Percentiles rank a stretch among this genome's conserved stretches.
Evolutionary conservation across 345 rosid species (phyloP).

Genomic region (Leavenworthia alabamica): DNA sequence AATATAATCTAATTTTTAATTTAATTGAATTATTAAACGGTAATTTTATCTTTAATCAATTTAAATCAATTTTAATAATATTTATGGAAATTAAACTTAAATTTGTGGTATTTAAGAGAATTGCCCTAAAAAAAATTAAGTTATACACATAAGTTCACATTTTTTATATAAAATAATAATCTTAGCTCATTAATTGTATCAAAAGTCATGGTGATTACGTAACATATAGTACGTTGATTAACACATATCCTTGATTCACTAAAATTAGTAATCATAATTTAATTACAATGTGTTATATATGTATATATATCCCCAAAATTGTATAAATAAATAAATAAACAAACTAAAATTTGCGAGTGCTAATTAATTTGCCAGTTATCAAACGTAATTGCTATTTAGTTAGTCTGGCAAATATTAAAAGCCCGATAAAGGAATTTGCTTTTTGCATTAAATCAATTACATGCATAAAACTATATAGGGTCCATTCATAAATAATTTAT

Average conservation of each 20-base stretch:
- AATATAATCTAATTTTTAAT: no score
- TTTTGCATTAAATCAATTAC: conserved; percentile 10
- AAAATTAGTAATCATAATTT: neutral
- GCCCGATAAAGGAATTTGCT: neutral
- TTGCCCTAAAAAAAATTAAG: no score
- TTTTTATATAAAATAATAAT: neutral
- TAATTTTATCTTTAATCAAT: no score
- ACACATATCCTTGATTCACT: neutral
- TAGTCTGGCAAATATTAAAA: neutral
- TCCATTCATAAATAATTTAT: conserved; percentile 12
- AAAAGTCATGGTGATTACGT: neutral
- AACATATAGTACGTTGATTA: no score
- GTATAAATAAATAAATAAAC: no score
- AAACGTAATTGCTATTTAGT: neutral
- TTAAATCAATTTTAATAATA: no score
- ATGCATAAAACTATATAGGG: conserved; percentile 12
- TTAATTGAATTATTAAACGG: no score
- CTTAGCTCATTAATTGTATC: neutral
- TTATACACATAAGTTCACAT: no score
- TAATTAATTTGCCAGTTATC: neutral
- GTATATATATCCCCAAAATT: neutral
- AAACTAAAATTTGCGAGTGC: no score
- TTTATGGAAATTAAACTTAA: no score
- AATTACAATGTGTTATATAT: no score
- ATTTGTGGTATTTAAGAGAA: no score